Evolutionary conservation across 495 filamentous ascomycete genomes (phyloP).

Genomic region (Penicillium goetzii): DNA sequence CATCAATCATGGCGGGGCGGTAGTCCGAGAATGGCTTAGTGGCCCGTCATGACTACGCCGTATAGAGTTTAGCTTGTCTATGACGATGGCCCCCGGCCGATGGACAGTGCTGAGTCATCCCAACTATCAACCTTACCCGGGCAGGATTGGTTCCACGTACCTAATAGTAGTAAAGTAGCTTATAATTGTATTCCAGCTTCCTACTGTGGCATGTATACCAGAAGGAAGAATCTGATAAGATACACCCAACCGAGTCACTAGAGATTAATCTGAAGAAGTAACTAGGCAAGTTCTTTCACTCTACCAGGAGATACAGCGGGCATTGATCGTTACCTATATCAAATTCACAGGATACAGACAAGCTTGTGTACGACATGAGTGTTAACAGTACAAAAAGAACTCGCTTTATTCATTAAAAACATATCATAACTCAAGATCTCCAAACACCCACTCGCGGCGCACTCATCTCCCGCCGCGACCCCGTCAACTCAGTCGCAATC

Average conservation of each 20-base stretch:
- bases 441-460: slow-evolving; percentile 26
- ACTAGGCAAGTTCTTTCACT: too few species aligned
- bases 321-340: too few species aligned
- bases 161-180: too few species aligned
- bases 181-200: background rate
- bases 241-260: too few species aligned
- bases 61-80: background rate
- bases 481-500: slow-evolving; percentile 36
- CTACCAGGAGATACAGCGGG: too few species aligned
- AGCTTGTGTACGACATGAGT: background rate
- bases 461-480: slow-evolving; percentile 15
- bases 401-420: background rate
- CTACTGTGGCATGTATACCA: background rate
- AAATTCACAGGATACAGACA: background rate
- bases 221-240: too few species aligned
- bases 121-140: too few species aligned
- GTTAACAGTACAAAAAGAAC: background rate
- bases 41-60: background rate
- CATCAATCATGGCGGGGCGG: background rate
- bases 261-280: too few species aligned
- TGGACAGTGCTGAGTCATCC: background rate
- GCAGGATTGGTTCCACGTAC: too few species aligned
- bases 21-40: background rate
- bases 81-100: background rate
- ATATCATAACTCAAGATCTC: slow-evolving; percentile 20